These are phyloP conservation scores for Mycena albidolilacea DNA, from an alignment of 768 basidiomycete species.

Conservation along the genomic window DNA sequence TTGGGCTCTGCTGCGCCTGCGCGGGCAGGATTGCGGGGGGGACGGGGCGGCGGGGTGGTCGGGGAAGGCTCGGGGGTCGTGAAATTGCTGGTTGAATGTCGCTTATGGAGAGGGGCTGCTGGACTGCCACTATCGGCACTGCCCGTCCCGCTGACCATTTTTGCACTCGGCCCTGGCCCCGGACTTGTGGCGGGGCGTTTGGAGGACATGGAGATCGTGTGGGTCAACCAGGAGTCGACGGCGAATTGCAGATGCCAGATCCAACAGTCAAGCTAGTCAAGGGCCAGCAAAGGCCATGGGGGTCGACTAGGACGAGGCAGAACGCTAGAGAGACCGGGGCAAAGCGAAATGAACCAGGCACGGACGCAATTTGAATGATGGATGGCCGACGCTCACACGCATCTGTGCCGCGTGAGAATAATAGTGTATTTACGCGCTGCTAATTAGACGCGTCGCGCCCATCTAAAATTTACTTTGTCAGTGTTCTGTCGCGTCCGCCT, in stretches of 20 bases:
- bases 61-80: slow-evolving; percentile 28
- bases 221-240: background rate
- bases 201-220: slow-evolving; percentile 22
- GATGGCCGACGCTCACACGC: background rate
- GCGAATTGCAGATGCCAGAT: background rate
- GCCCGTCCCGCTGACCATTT: background rate
- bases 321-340: background rate
- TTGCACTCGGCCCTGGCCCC: slow-evolving; percentile 1
- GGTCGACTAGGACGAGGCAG: background rate
- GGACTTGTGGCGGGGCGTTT: slow-evolving; percentile 33
- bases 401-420: background rate
- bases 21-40: slow-evolving; percentile 53
- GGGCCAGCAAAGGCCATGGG: background rate
- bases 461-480: background rate
- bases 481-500: slow-evolving; percentile 37
- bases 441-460: slow-evolving; percentile 11
- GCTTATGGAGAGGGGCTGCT: slow-evolving; percentile 47
- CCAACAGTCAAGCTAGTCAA: background rate
- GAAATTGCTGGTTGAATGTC: slow-evolving; percentile 44
- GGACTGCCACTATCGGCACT: slow-evolving; percentile 7
- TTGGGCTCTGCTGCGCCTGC: slow-evolving; percentile 24
- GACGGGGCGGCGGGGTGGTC: slow-evolving; percentile 45
- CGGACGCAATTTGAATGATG: background rate
- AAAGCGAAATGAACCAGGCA: background rate
- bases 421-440: too few species aligned